Conservation (phyloP, 2,329 filamentous ascomycete genomes). For the Trichoderma cornu-damae region DNA sequence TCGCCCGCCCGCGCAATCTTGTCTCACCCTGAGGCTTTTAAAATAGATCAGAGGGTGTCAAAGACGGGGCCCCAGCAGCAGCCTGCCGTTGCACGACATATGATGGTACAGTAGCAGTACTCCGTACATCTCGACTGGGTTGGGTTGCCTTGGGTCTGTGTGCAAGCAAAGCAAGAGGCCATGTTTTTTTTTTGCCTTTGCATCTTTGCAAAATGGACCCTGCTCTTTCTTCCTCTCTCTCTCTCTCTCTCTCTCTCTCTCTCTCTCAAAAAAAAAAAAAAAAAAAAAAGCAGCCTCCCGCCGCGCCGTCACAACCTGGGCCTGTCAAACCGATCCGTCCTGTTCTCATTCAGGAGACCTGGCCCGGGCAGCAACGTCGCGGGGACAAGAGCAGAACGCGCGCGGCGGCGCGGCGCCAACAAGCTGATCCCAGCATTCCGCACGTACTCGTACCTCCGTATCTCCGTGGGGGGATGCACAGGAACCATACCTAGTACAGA, state of each 20-base stretch:
- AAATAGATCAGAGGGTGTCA: neutral
- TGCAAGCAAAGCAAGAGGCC: no score
- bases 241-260: neutral
- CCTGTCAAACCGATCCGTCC: neutral
- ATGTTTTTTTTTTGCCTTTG: no score
- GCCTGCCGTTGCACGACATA: conserved; percentile 7
- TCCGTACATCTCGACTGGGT: neutral
- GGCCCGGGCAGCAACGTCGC: neutral
- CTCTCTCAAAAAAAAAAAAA: no score
- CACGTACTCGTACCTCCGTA: neutral
- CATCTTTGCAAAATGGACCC: no score
- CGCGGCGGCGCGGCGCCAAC: neutral
- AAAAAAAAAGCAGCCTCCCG: conserved; percentile 16
- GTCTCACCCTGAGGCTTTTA: conserved; percentile 11
- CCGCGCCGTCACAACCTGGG: conserved; percentile 2
- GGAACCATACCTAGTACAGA: neutral
- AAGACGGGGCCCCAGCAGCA: neutral
- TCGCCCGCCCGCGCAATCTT: conserved; percentile 9
- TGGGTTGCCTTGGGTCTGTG: no score
- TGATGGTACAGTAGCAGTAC: neutral
- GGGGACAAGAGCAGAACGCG: neutral
- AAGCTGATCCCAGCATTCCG: neutral
- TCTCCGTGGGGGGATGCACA: neutral
- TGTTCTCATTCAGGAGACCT: conserved; percentile 4
- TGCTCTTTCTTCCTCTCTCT: no score